Percentiles rank a stretch among this genome's conserved stretches.
Evolutionary conservation across 306 rosid genomes (phyloP).

Genomic region (Fagus sylvatica): DNA sequence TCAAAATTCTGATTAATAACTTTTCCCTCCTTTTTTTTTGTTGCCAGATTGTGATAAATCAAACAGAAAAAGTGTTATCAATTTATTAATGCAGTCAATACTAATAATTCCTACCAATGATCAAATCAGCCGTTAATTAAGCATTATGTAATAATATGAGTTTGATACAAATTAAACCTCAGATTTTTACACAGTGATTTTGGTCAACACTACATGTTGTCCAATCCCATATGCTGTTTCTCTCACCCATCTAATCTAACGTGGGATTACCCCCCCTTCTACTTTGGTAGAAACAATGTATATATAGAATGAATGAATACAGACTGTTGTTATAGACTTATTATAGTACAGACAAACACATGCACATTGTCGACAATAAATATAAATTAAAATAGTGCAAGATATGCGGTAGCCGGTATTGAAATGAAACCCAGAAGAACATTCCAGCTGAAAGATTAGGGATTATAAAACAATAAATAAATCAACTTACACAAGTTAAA

Average conservation of each 20-base stretch:
- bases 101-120: no score
- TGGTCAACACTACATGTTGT: not conserved
- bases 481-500: slow-evolving; percentile 13
- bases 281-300: not conserved
- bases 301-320: not conserved
- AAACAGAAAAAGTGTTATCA: no score
- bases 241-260: not conserved
- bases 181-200: not conserved
- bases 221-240: not conserved
- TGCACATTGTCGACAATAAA: not conserved
- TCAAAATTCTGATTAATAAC: no score
- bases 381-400: not conserved
- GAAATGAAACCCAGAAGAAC: slow-evolving; percentile 30
- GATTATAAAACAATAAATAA: slow-evolving; percentile 20
- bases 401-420: not conserved
- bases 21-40: not conserved
- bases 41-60: no score
- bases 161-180: not conserved
- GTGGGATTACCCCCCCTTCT: not conserved
- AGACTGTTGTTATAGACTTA: no score
- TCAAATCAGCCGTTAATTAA: no score
- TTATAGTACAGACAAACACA: not conserved
- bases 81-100: no score
- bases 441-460: slow-evolving; percentile 47
- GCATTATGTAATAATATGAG: no score